These are phyloP conservation scores for Lasiodiplodia sp. DNA, from an alignment of 2,329 filamentous ascomycete genomes.

Conservation along the genomic window DNA sequence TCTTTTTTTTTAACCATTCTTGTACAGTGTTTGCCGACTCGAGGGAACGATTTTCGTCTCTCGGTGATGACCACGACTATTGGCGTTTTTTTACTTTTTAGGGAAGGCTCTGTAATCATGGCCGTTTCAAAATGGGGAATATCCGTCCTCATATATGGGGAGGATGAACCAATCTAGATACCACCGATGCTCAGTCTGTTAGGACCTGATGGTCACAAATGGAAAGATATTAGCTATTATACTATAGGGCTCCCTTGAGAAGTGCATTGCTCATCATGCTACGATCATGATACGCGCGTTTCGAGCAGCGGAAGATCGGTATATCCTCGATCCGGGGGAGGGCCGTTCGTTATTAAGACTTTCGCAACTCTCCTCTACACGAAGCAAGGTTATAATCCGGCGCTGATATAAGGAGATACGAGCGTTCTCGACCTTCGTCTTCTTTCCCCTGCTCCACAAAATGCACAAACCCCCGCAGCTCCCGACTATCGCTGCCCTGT, in stretches of 20 bases:
- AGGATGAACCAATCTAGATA: neutral
- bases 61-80: slow-evolving; percentile 9
- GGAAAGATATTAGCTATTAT: neutral
- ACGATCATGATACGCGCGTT: neutral
- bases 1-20: slow-evolving; percentile 3
- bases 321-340: neutral
- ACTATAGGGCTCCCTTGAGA: too few species aligned
- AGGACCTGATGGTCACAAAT: neutral
- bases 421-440: neutral
- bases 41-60: neutral
- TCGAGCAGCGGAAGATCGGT: neutral
- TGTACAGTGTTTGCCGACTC: slow-evolving; percentile 15
- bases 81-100: slow-evolving; percentile 7
- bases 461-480: neutral
- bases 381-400: neutral
- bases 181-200: neutral
- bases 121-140: neutral
- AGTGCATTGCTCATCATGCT: neutral
- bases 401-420: neutral
- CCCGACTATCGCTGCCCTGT: neutral
- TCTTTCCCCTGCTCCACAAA: neutral
- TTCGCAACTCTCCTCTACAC: neutral
- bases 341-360: neutral
- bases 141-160: neutral
- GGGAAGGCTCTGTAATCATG: neutral